Conservation (phyloP, 352 stramenopile genomes). For the Sclerospora graminicola region DNA sequence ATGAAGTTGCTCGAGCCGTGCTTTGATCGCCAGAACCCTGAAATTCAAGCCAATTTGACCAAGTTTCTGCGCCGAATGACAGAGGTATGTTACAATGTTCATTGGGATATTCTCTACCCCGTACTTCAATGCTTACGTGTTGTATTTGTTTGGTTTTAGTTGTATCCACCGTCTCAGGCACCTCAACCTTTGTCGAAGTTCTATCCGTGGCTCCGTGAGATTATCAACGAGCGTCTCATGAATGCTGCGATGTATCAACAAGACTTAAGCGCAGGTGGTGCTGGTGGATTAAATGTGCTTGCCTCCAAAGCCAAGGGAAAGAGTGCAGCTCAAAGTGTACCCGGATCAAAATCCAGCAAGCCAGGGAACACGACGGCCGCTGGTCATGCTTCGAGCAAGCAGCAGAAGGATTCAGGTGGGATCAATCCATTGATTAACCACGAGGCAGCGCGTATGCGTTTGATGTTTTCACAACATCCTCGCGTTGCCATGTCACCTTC, state of each 20-base stretch:
- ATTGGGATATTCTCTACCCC: neutral
- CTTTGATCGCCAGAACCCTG: conserved; percentile 74
- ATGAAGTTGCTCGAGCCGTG: conserved; percentile 86
- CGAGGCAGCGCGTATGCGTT: conserved; percentile 43
- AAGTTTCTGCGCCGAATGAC: conserved; percentile 63
- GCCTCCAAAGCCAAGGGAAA: conserved; percentile 35
- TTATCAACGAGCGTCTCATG: conserved; percentile 71
- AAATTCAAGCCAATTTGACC: conserved; percentile 64
- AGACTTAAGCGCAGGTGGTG: conserved; percentile 19
- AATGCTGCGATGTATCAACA: conserved; percentile 55
- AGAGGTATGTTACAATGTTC: conserved; percentile 50
- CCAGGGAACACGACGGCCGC: conserved; percentile 2
- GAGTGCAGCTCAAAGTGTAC: conserved; percentile 11
- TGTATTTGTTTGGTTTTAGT: conserved; percentile 21
- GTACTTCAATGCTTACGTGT: neutral
- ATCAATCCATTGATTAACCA: conserved; percentile 41
- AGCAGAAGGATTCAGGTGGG: conserved; percentile 27
- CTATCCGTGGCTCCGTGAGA: conserved; percentile 82
- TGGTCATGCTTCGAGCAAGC: conserved; percentile 18
- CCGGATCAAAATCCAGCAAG: conserved; percentile 20
- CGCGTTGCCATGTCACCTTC: conserved; percentile 27
- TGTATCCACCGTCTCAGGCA: conserved; percentile 63
- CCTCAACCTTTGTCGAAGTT: conserved; percentile 81
- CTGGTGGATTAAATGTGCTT: conserved; percentile 4
- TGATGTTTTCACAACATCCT: conserved; percentile 39